Percentiles rank a stretch among this genome's conserved stretches.
Evolutionary conservation across 1,139 yeast species (phyloP).

Genomic region (Kodamaea suecica): DNA sequence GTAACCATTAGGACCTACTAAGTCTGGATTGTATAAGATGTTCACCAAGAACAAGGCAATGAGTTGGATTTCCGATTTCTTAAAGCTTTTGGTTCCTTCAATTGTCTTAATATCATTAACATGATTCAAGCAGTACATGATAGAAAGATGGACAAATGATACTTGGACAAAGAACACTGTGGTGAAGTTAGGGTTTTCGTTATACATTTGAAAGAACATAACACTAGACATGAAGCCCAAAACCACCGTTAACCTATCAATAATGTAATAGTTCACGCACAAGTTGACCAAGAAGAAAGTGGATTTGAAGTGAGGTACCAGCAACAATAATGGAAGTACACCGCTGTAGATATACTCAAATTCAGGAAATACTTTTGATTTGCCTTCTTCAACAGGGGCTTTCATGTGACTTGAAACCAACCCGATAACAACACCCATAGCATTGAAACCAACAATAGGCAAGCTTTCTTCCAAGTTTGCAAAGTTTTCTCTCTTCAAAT

Average conservation of each 20-base stretch:
- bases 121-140: slow-evolving; percentile 24
- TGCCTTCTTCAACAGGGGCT: slow-evolving; percentile 15
- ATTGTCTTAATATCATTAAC: slow-evolving; percentile 25
- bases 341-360: slow-evolving; percentile 38
- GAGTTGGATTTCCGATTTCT: slow-evolving; percentile 38
- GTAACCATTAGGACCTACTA: slow-evolving; percentile 5
- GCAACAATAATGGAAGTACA: slow-evolving; percentile 30
- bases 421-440: slow-evolving; percentile 33
- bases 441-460: slow-evolving; percentile 34
- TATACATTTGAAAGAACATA: slow-evolving; percentile 31
- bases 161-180: slow-evolving; percentile 23
- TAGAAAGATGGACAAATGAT: slow-evolving; percentile 23
- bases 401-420: slow-evolving; percentile 27
- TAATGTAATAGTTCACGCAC: slow-evolving; percentile 36
- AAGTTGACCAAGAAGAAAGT: slow-evolving; percentile 31
- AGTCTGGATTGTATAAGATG: slow-evolving; percentile 24
- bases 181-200: slow-evolving; percentile 18
- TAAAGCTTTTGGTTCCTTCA: slow-evolving; percentile 21
- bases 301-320: slow-evolving; percentile 20
- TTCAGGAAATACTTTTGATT: slow-evolving; percentile 28
- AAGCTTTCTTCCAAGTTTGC: slow-evolving; percentile 19
- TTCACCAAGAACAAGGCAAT: slow-evolving; percentile 29
- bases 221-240: slow-evolving; percentile 30
- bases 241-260: slow-evolving; percentile 31
- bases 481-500: slow-evolving; percentile 20